phyloP scores from a whole-genome alignment of 2,329 filamentous ascomycete genomes.

The Trichoderma sp. region DNA sequence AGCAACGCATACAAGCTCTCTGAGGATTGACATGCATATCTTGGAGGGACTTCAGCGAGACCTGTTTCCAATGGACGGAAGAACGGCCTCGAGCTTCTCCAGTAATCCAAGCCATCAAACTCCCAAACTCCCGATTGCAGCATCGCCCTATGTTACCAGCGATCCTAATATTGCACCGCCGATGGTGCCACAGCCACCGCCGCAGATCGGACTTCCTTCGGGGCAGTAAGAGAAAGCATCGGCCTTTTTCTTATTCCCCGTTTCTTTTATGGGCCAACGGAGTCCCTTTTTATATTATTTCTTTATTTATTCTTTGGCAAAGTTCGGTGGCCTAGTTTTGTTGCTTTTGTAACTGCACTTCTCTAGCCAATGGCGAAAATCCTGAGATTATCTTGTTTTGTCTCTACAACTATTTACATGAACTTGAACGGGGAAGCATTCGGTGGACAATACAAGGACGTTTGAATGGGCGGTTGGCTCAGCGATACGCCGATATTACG shows the following conservation, averaged over 20 bases:
- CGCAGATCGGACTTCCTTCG: slow-evolving; percentile 1
- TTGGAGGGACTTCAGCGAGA: slow-evolving; percentile 55
- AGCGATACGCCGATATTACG: not conserved
- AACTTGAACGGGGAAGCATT: slow-evolving; percentile 7
- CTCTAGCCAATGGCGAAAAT: not conserved
- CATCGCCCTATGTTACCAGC: slow-evolving; percentile 4
- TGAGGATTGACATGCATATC: slow-evolving; percentile 71
- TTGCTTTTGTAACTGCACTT: not conserved
- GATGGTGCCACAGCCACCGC: not conserved
- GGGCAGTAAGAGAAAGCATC: not conserved
- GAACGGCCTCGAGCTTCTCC: slow-evolving; percentile 42
- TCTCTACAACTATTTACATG: slow-evolving; percentile 14
- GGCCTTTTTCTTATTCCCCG: not conserved
- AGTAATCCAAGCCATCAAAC: slow-evolving; percentile 33
- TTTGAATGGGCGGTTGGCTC: slow-evolving; percentile 9
- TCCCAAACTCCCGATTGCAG: slow-evolving; percentile 23
- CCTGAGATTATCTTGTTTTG: not conserved
- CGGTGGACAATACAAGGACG: slow-evolving; percentile 1
- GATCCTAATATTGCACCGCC: slow-evolving; percentile 9
- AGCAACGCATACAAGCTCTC: slow-evolving; percentile 69
- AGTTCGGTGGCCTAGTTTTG: not conserved
- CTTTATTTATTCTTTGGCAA: not conserved
- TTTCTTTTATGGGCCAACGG: not conserved
- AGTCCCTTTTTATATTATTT: not conserved
- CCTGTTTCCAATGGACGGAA: slow-evolving; percentile 37